A percentile compares a stretch with the other conserved stretches of the same genome.
Evolutionary conservation across 805 yeast species (phyloP).

Genomic region (Saccharomyces eubayanus): DNA sequence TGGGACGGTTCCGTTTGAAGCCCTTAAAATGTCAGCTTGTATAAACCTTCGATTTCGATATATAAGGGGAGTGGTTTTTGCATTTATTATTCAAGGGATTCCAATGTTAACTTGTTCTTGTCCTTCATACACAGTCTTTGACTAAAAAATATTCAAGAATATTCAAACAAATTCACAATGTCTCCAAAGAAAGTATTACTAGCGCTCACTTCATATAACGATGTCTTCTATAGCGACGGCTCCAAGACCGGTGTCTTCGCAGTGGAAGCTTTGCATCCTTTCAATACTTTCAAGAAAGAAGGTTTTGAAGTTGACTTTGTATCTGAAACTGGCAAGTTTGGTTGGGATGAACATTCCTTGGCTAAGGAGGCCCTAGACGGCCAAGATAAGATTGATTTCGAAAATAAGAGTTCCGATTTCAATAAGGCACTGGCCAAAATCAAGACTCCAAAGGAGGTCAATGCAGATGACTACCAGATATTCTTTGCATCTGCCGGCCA

Average conservation of each 20-base stretch:
- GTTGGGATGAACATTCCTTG: conserved; percentile 51
- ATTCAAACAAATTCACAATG: not conserved
- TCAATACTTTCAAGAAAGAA: conserved; percentile 36
- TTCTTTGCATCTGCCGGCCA: conserved; percentile 64
- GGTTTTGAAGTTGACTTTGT: conserved; percentile 49
- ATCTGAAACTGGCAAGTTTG: conserved; percentile 50
- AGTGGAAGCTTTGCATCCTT: conserved; percentile 55
- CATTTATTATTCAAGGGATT: too few species aligned
- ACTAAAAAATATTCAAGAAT: too few species aligned
- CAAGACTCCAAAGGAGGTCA: conserved; percentile 42
- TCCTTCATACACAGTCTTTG: too few species aligned
- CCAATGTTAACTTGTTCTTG: too few species aligned
- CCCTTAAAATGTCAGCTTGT: too few species aligned
- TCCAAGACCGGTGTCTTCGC: conserved; percentile 53
- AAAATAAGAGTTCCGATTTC: conserved; percentile 36
- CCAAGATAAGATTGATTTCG: conserved; percentile 36
- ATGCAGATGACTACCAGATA: conserved; percentile 42
- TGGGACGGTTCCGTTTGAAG: too few species aligned
- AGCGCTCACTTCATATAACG: conserved; percentile 38
- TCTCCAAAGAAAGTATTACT: conserved; percentile 32
- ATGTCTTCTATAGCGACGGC: conserved; percentile 48
- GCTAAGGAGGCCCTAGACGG: conserved; percentile 35
- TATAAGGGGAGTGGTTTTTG: too few species aligned
- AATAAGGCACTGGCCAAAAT: conserved; percentile 34
- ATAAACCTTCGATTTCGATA: too few species aligned